phyloP scores from a whole-genome alignment of 2,329 filamentous ascomycete species.

The Penicillium sp. region DNA sequence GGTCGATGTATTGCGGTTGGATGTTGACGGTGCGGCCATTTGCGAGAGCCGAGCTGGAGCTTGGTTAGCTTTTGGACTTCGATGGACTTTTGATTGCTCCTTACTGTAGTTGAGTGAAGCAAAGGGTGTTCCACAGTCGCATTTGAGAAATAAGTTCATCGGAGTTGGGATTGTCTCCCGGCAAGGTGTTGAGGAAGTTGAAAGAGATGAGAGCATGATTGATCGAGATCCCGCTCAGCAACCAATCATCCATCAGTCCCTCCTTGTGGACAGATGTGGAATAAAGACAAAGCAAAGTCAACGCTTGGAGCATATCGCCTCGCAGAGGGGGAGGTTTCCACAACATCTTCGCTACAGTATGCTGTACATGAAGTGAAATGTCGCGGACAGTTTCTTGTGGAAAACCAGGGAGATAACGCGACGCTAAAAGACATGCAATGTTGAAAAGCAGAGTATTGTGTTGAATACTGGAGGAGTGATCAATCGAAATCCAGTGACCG shows the following conservation, averaged over 20 bases:
- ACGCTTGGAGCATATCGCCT: slow-evolving; percentile 35
- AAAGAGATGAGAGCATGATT: slow-evolving; percentile 34
- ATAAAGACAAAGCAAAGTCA: slow-evolving; percentile 36
- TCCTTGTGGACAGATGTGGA: slow-evolving; percentile 36
- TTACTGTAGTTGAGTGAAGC: slow-evolving; percentile 37
- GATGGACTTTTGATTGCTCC: slow-evolving; percentile 1
- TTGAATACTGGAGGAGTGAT: slow-evolving; percentile 32
- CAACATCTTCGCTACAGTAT: slow-evolving; percentile 30
- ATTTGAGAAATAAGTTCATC: slow-evolving; percentile 34
- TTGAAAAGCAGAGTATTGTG: slow-evolving; percentile 35
- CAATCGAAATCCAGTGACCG: slow-evolving; percentile 34
- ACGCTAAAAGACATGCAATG: slow-evolving; percentile 36
- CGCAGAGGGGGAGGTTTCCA: slow-evolving; percentile 33
- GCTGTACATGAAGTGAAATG: slow-evolving; percentile 36
- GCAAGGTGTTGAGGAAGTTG: slow-evolving; percentile 17
- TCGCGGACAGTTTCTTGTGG: slow-evolving; percentile 29
- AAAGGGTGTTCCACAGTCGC: slow-evolving; percentile 38
- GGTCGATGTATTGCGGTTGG: slow-evolving; percentile 31
- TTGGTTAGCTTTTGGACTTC: slow-evolving; percentile 5
- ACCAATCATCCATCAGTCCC: slow-evolving; percentile 38
- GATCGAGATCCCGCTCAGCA: slow-evolving; percentile 39
- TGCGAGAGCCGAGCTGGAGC: slow-evolving; percentile 30
- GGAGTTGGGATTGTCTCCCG: slow-evolving; percentile 26
- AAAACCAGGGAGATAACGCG: slow-evolving; percentile 36
- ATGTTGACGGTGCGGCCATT: slow-evolving; percentile 35